Base-by-base conservation (phyloP, 805 yeast genomes). In the Yarrowia osloensis region DNA sequence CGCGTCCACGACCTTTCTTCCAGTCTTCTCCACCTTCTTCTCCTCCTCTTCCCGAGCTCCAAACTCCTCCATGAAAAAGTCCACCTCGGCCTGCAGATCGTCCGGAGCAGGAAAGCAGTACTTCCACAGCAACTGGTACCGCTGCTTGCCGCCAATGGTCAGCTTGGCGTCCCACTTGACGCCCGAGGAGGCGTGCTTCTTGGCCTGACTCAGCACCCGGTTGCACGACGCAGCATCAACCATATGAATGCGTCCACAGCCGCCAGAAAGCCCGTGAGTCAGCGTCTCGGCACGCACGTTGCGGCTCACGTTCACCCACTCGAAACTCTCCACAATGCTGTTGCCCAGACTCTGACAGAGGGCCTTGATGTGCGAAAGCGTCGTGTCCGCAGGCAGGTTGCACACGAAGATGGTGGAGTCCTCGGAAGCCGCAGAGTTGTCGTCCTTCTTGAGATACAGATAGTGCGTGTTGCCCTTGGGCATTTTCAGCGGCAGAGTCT, bases 341-440 rank as follows among this genome's bases (percentile, higher is more conserved):
- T 77, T 74, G 52, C 84, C 87, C 55, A 83, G 81, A 6, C 79
- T 75, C 67, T 77, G 78, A 72, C 91, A 85, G 47, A 86, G 82
- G 67, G 80, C 81, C 73, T 85, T 88, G 57, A 91, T 74, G 39
- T 79, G 79, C 49, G 81, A 80, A 17, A 84, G 73, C 26, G 82
- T 80, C 7, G 91, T 81, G 67, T 83, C 82, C 24, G 88, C 77
- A 1, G 98, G 97, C 46, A 91, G 77, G 74, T 93, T 92, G 68
- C 89, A 85, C 6, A 88, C 75, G 77, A 93, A 93, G n/a, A 93
- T 76, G 31, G 89, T 82, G 63, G 89, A 80, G 63, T 83, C 82
- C 24, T 61, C 66, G 5, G 52, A 44, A 12, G 66, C 66, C 21
- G 74, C 77, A 22, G 81, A 76, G 37, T 82, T 82, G 2, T 79